Percentiles rank a stretch among this genome's conserved stretches.
phyloP scores from a whole-genome alignment of 2,329 filamentous ascomycete species.

The Aureobasidium sp. region DNA sequence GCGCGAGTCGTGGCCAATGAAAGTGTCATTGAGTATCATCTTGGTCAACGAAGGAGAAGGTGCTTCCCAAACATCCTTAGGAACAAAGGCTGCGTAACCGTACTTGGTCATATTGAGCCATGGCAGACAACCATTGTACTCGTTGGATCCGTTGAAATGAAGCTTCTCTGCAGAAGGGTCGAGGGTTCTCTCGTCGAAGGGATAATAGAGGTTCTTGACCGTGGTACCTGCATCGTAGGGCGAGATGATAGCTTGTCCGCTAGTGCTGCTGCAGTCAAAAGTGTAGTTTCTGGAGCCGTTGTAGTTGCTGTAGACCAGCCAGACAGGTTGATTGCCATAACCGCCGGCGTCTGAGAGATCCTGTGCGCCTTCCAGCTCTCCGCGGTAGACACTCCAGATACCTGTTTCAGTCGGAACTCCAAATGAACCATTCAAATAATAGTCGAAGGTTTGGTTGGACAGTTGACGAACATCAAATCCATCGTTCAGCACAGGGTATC shows the following conservation, averaged over 20 bases:
- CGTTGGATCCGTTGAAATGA: conserved; percentile 38
- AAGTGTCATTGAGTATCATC: conserved; percentile 37
- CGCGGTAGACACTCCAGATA: conserved; percentile 52
- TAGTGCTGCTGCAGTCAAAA: conserved; percentile 46
- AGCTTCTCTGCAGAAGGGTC: conserved; percentile 37
- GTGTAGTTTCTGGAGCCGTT: conserved; percentile 43
- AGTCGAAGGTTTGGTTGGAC: conserved; percentile 46
- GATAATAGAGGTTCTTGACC: conserved; percentile 56
- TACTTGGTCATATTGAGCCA: conserved; percentile 46
- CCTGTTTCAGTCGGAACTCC: conserved; percentile 47
- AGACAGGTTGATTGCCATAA: conserved; percentile 30
- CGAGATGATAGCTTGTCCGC: conserved; percentile 43
- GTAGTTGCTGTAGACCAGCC: conserved; percentile 45
- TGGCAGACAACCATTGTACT: conserved; percentile 47
- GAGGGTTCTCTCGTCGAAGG: conserved; percentile 48
- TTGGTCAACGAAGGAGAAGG: conserved; percentile 51
- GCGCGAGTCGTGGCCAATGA: conserved; percentile 48
- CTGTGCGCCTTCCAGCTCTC: conserved; percentile 38
- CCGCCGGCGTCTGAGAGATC: conserved; percentile 32
- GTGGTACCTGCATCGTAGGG: conserved; percentile 46
- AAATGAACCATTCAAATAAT: conserved; percentile 44
- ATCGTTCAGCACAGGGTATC: conserved; percentile 51
- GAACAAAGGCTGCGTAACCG: conserved; percentile 53
- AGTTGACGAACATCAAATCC: conserved; percentile 48
- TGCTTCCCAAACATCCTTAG: conserved; percentile 38